Evolutionary conservation across 192 early-diverging fungal species (phyloP), one percentile per base, ranked within the genome.

Genomic region (Rhizophagus prolifer): DNA sequence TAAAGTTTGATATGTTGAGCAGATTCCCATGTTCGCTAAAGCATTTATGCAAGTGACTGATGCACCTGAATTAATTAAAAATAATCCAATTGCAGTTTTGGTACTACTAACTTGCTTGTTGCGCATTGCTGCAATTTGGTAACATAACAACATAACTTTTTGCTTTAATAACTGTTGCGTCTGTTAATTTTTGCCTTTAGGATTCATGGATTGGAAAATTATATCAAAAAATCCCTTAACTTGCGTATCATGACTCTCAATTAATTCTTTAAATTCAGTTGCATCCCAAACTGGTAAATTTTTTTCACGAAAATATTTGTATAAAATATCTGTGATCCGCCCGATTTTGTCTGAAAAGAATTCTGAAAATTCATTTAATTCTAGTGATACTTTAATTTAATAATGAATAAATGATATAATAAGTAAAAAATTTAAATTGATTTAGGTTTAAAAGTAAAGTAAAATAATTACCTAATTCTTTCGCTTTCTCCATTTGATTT

Each of bases 191-290:
- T 44, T 44, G 4, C 26, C 1, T 63, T 26, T 63, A 3, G 28
- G 28, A 64, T 64, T 64, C 28, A 64, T 64, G 13, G 28, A 64
- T 64, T 31, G 28, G 28, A 30, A 64, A 9, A 64, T 64, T 9
- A 64, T 25, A 31, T 64, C 12, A 64, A 64, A 44, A 64, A 64
- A 64, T 12, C n/a, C 28, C 26, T 28, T 30, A 64, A 30, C 12
- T 28, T 25, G 6, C 30, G 0, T n/a, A 30, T 64, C 28, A 1
- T 26, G 26, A 26, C 26, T 31, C 7, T 64, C 62, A 30, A 64
- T 64, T 64, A 64, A 31, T 31, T 64, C 12, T 30, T 28, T 31
- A 64, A 64, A 64, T 64, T 64, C 62, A 31, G n/a, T 31, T 63
- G 4, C 4, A 28, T 44, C 4, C 41, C 41, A 44, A 44, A 44